Base-by-base conservation (phyloP, 2,329 filamentous ascomycete genomes). In the Gnomoniopsis smithogilvyi region DNA sequence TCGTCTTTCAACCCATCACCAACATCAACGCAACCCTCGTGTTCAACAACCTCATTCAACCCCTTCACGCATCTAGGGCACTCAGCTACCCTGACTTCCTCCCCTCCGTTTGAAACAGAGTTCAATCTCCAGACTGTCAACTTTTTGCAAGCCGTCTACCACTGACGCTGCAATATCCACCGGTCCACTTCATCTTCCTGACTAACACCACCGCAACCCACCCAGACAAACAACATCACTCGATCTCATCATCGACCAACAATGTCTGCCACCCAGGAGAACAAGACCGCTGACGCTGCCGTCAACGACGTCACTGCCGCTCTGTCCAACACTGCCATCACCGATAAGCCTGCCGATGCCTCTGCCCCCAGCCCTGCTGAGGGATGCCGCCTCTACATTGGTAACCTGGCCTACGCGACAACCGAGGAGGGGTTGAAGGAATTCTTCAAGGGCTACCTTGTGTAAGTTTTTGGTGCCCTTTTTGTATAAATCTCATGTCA, bases 371-470 rank as follows among this genome's bases (percentile, higher is more conserved):
- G 92, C 82, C 95, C 95, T 78, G 93, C 94, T 79, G 95, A 99
- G 85, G 94, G 95, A 78, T 92, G 95, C 84, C 92, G 95, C 83
- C 90, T 99, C 73, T 99, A 99, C 84, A 98, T 99, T 84, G 95
- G 95, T 85, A 99, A 99, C 86, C 91, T 99, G 87, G 95, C 95
- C 74, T 99, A 99, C 80, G 93, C 94, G 89, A 98, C 95, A 88
- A 96, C 92, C 78, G 95, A 98, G 91, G 95, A 91, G 89, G 92
- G 97, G 89, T 92, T 99, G 86, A 96, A 96, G 86, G 91, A 95
- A 72, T 99, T 99, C 87, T 99, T 99, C 90, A 94, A 95, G 86
- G 91, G 89, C 80, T 98, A 96, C 86, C 90, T 95, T 84, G 92
- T 99, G 95, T 99, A 86, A 86, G 94, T 91, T 30, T 21, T 38